Base-by-base conservation (phyloP, 768 basidiomycete species). In the Rhodotorula graminis region DNA sequence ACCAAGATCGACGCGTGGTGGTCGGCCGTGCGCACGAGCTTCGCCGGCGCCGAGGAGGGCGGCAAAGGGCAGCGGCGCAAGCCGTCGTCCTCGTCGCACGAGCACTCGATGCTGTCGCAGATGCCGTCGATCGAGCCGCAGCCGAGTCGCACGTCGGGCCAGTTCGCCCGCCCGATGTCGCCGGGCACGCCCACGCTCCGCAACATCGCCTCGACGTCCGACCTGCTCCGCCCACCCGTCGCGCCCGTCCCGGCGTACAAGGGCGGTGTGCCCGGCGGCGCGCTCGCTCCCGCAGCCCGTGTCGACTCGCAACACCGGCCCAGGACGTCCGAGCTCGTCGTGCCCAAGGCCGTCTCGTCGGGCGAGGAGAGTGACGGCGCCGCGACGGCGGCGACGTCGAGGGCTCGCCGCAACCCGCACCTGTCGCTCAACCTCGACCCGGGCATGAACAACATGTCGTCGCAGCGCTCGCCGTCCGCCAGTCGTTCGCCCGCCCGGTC, bases 1-100 rank as follows among this genome's bases (percentile, higher is more conserved):
- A 64, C 72, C 56, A 77, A 76, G 66, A 79, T 79, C 60, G 78
- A 79, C 40, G 71, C 78, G 1, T 79, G 78, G 78, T 79, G 78
- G 78, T 69, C 60, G 31, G 76, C 77, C 10, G 78, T 79, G 16
- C 61, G 76, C 14, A 71, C 76, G 59, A 75, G 75, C 66, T 79
- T 79, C 52, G 31, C 65, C 3, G 59, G 62, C 8, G 55, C 64
- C 4, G 60, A 69, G 10, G 71, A 71, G 52, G 67, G 65, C 19
- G 67, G 65, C 19, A 55, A 55, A 46, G n/a, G 10, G 15, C 71
- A 69, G 12, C 75, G 67, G 23, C 68, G 72, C 5, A 61, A 69
- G 2, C 67, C 69, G 37, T 37, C 37, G 37, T 37, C 37, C 5
- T 37, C 37, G n/a, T 74, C 73, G 62, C 67, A 60, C 37, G 69